phyloP scores from a whole-genome alignment of 176 grass and related monocot genomes.

The Guadua angustifolia region DNA sequence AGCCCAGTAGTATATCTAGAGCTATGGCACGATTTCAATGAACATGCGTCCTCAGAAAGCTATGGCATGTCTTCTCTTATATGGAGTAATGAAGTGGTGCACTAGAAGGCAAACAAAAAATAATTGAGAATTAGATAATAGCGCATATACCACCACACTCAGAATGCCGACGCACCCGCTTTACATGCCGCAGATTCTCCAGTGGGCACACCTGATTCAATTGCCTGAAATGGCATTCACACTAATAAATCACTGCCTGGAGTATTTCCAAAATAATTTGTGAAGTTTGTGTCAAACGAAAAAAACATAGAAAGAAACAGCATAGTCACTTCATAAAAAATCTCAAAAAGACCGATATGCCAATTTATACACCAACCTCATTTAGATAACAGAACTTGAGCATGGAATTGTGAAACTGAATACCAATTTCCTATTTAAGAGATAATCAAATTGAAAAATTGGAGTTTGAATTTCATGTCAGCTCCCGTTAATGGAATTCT shows the following conservation, averaged over 20 bases:
- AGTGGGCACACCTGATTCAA: constrained; percentile 55
- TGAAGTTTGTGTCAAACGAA: constrained; percentile 2
- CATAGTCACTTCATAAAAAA: constrained; percentile 7
- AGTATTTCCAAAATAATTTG: neutral
- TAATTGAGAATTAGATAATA: neutral
- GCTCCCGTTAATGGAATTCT: neutral
- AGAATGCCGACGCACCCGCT: constrained; percentile 40
- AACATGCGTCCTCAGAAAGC: neutral
- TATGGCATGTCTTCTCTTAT: neutral
- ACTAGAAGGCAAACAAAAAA: constrained; percentile 18
- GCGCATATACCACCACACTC: constrained; percentile 37
- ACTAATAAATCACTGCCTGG: neutral
- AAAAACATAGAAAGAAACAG: neutral
- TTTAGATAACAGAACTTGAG: neutral
- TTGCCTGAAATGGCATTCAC: constrained; percentile 37
- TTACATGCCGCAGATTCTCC: constrained; percentile 57
- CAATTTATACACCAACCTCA: neutral
- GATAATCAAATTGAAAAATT: neutral
- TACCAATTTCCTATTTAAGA: constrained; percentile 11
- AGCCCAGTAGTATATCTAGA: neutral
- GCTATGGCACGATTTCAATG: neutral
- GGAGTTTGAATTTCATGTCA: neutral
- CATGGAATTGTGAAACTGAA: neutral
- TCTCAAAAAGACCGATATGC: neutral
- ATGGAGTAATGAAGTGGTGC: neutral